A percentile compares a stretch with the other conserved stretches of the same genome.
phyloP scores from a whole-genome alignment of 495 filamentous ascomycete species.

The Saxophila tyrrhenica region DNA sequence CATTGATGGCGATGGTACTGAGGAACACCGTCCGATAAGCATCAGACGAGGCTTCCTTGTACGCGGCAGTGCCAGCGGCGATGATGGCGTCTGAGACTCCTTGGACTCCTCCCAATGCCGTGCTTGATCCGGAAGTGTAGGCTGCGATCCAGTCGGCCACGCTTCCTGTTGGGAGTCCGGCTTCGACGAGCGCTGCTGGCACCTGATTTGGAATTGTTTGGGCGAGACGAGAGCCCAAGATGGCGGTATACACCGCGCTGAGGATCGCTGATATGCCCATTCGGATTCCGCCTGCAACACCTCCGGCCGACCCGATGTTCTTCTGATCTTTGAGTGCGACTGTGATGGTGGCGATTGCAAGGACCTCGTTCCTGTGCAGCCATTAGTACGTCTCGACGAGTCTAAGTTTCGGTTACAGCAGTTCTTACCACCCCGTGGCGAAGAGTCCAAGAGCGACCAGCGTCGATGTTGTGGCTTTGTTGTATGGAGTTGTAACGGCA shows the following conservation, averaged over 20 bases:
- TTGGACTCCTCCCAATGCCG: slow-evolving; percentile 10
- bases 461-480: not conserved
- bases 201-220: slow-evolving; percentile 11
- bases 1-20: slow-evolving; percentile 17
- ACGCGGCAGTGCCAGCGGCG: slow-evolving; percentile 13
- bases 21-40: slow-evolving; percentile 24
- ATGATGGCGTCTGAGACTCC: slow-evolving; percentile 16
- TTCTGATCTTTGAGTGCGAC: slow-evolving; percentile 18
- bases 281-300: slow-evolving; percentile 17
- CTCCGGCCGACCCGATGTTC: slow-evolving; percentile 23
- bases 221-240: slow-evolving; percentile 16
- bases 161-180: slow-evolving; percentile 14
- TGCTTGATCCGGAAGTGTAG: slow-evolving; percentile 8
- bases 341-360: slow-evolving; percentile 20
- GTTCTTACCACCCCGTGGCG: not conserved
- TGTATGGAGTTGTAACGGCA: not conserved
- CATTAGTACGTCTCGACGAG: not conserved
- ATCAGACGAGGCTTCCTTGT: slow-evolving; percentile 19
- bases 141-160: slow-evolving; percentile 15
- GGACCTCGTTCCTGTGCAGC: not conserved
- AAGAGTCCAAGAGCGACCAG: not conserved
- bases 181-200: slow-evolving; percentile 4
- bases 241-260: slow-evolving; percentile 15
- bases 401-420: not conserved
- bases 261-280: slow-evolving; percentile 17